Evolutionary conservation across 306 rosid genomes (phyloP).

Genomic region (Fragaria vesca): DNA sequence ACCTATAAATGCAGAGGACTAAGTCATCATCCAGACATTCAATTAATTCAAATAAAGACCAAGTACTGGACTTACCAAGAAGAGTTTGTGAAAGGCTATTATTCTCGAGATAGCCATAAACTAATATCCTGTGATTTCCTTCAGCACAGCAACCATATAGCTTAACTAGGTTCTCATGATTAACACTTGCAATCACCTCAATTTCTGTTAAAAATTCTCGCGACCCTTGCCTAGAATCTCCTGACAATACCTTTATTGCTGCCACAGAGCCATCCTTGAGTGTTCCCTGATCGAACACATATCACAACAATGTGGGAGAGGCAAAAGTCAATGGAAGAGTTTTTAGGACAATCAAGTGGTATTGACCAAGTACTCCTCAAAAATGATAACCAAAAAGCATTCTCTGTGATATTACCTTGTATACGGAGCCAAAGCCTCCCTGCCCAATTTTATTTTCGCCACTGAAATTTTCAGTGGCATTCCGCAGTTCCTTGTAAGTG

Average conservation of each 20-base stretch:
- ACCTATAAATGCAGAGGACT: slow-evolving; percentile 36
- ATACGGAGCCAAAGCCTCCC: slow-evolving; percentile 90
- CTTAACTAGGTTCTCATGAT: slow-evolving; percentile 78
- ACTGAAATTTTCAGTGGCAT: slow-evolving; percentile 58
- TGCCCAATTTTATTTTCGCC: slow-evolving; percentile 60
- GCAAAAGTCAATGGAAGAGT: slow-evolving; percentile 8
- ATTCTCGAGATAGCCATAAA: slow-evolving; percentile 82
- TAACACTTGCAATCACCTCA: slow-evolving; percentile 59
- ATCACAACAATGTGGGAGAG: slow-evolving; percentile 9
- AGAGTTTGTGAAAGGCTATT: slow-evolving; percentile 76
- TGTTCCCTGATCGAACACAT: slow-evolving; percentile 46
- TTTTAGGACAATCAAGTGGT: slow-evolving; percentile 14
- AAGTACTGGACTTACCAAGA: slow-evolving; percentile 44
- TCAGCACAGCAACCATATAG: slow-evolving; percentile 80
- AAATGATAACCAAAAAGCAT: slow-evolving; percentile 6
- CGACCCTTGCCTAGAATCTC: slow-evolving; percentile 64
- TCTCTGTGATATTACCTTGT: slow-evolving; percentile 52
- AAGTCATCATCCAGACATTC: slow-evolving; percentile 17
- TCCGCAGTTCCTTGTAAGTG: slow-evolving; percentile 55
- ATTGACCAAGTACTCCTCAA: slow-evolving; percentile 5
- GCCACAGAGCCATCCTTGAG: slow-evolving; percentile 53
- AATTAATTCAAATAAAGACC: slow-evolving; percentile 16
- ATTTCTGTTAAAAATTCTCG: slow-evolving; percentile 81
- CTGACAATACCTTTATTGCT: slow-evolving; percentile 74
- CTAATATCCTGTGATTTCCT: slow-evolving; percentile 66